Base-by-base conservation (phyloP, 805 yeast species). In the Kodamaea lidongshanica region DNA sequence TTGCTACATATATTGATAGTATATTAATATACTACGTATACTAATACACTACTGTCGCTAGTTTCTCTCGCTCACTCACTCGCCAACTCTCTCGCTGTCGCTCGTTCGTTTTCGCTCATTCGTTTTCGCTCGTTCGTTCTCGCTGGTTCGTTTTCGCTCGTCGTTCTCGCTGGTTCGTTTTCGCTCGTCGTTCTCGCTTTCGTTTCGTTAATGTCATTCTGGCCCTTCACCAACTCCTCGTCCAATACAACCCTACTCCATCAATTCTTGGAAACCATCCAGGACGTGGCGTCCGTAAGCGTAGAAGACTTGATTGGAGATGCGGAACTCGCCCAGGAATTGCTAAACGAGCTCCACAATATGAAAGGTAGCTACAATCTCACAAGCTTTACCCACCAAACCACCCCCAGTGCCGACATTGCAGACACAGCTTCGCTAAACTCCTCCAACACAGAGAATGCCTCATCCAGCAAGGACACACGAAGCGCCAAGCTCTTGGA, bases 401-500 rank as follows among this genome's bases (percentile, higher is more conserved):
- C 39, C 34, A 28, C 18, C 16, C 27, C 27, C 32, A 27, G 8
- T 11, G 19, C 27, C 24, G 20, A 15, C 13, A 28, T 20, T 9
- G 28, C 48, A 21, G 67, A 58, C 27, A 41, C 42, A n/a, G 52
- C 42, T 13, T 59, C 65, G 9, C 41, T 61, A 12, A 41, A 61
- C 0, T 61, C 67, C 5, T 51, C 61, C 10, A 58, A 43, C 36
- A 52, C 53, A 13, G 64, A 58, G 15, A 38, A 33, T 16, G 28
- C 34, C 8, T 46, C 45, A 20, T 41, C 40, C 19, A 40, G 44
- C 25, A 62, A 58, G 31, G 67, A 59, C 30, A 52, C 60, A 6
- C 49, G 65, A 18, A 61, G 64, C 5, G 53, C 54, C 22, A 79
- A 81, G 48, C 67, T 92, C 28, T 66, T 88, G 22, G 92, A 86